A percentile compares a stretch with the other conserved stretches of the same genome.
These are phyloP conservation scores for Wickerhamiella pararugosa DNA, from an alignment of 1,139 yeast species.

Conservation along the genomic window DNA sequence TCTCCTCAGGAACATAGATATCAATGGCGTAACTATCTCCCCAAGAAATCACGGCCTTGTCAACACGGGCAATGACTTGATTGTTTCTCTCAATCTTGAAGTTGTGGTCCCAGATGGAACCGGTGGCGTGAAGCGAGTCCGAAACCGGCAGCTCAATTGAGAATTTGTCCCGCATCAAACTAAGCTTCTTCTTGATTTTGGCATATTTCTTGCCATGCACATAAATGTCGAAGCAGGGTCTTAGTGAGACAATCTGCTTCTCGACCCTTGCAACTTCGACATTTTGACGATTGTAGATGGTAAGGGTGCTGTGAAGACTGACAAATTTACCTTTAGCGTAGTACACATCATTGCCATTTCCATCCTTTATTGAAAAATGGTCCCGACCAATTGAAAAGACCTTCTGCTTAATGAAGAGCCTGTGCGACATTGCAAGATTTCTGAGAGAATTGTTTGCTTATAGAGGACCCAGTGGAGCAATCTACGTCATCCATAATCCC, in stretches of 20 bases:
- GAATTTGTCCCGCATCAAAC: slow-evolving; percentile 5
- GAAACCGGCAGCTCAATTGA: background rate
- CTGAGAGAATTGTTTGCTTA: too few species aligned
- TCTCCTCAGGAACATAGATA: background rate
- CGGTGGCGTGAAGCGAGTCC: slow-evolving; percentile 1
- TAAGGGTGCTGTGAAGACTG: slow-evolving; percentile 3
- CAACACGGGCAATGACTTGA: background rate
- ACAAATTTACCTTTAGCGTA: slow-evolving; percentile 2
- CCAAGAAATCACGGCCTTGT: slow-evolving; percentile 2
- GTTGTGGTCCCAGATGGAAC: slow-evolving; percentile 6
- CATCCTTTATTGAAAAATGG: slow-evolving; percentile 5
- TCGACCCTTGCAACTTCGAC: slow-evolving; percentile 3
- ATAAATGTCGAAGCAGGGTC: background rate
- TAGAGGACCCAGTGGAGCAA: too few species aligned
- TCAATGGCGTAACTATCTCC: slow-evolving; percentile 6
- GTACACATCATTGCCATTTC: slow-evolving; percentile 1
- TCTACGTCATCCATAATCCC: too few species aligned
- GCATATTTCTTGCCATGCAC: slow-evolving; percentile 4
- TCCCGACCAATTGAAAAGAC: slow-evolving; percentile 2
- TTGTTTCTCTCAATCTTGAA: slow-evolving; percentile 3
- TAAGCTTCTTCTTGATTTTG: slow-evolving; percentile 4
- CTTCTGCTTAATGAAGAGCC: slow-evolving; percentile 4
- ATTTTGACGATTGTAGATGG: background rate
- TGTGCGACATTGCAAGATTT: slow-evolving; percentile 1
- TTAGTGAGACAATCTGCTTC: slow-evolving; percentile 2